phyloP scores from a whole-genome alignment of 78 protist species.

The Emiliania huxleyi region DNA sequence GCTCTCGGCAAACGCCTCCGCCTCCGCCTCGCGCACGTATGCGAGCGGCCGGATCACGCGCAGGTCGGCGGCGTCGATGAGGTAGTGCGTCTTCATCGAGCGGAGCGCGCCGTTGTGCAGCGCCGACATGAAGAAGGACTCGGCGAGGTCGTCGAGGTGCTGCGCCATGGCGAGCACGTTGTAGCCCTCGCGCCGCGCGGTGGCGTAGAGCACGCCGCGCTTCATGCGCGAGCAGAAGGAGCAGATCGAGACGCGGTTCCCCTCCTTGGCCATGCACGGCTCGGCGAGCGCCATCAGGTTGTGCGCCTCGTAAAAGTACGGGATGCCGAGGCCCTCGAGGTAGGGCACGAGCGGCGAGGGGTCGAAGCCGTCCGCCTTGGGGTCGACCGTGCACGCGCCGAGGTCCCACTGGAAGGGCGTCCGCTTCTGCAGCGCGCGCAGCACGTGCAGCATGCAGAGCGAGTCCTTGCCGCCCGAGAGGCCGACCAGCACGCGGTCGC shows the following conservation, averaged over 20 bases:
- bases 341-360: neutral
- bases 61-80: constrained; percentile 67
- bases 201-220: constrained; percentile 78
- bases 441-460: constrained; percentile 63
- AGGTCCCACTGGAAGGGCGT: constrained; percentile 54
- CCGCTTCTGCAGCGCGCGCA: constrained; percentile 38
- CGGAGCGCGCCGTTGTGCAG: constrained; percentile 53
- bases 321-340: neutral
- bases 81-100: constrained; percentile 67
- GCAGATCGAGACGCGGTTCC: constrained; percentile 56
- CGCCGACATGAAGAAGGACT: constrained; percentile 43
- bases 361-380: neutral
- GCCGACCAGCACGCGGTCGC: constrained; percentile 52
- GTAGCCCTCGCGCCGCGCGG: constrained; percentile 71
- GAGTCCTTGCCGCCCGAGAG: constrained; percentile 67
- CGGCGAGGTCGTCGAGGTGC: constrained; percentile 62
- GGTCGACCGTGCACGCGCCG: constrained; percentile 86
- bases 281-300: neutral
- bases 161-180: constrained; percentile 86
- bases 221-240: constrained; percentile 72
- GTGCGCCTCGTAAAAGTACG: neutral
- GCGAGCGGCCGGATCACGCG: constrained; percentile 79
- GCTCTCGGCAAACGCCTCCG: constrained; percentile 59
- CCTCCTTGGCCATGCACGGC: neutral
- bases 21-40: constrained; percentile 64